Evolutionary conservation across 2,329 filamentous ascomycete species (phyloP).

Genomic region (Zalaria obscura): DNA sequence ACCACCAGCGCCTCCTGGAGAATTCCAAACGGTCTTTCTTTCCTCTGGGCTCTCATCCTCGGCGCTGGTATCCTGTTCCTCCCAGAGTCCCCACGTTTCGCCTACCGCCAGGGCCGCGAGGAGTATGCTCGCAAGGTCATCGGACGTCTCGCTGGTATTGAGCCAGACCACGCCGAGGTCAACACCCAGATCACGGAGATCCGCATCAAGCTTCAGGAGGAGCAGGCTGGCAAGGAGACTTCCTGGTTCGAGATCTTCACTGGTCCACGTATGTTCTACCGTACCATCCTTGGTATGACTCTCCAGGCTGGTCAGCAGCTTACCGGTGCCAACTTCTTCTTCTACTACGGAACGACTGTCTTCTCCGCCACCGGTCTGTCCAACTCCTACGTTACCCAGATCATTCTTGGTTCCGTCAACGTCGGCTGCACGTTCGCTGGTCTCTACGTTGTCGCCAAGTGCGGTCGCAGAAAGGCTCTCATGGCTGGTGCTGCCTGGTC

Average conservation of each 20-base stretch:
- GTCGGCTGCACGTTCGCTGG: slow-evolving; percentile 32
- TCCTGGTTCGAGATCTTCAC: slow-evolving; percentile 16
- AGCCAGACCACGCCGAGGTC: slow-evolving; percentile 12
- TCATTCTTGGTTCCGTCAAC: slow-evolving; percentile 35
- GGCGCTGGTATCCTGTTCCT: slow-evolving; percentile 18
- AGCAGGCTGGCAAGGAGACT: slow-evolving; percentile 10
- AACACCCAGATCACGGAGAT: slow-evolving; percentile 16
- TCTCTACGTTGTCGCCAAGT: slow-evolving; percentile 34
- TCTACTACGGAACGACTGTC: slow-evolving; percentile 16
- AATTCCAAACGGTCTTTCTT: slow-evolving; percentile 17
- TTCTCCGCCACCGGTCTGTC: slow-evolving; percentile 34
- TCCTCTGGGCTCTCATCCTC: slow-evolving; percentile 18
- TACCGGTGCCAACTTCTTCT: slow-evolving; percentile 19
- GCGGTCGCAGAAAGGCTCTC: slow-evolving; percentile 32
- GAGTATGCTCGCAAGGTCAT: slow-evolving; percentile 17
- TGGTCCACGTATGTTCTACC: slow-evolving; percentile 15
- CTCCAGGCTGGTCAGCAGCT: slow-evolving; percentile 19
- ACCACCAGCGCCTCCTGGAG: slow-evolving; percentile 13
- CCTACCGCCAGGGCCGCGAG: slow-evolving; percentile 15
- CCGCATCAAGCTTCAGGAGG: slow-evolving; percentile 17
- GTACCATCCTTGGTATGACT: slow-evolving; percentile 16
- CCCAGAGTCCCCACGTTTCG: slow-evolving; percentile 17
- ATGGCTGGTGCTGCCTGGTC: slow-evolving; percentile 29
- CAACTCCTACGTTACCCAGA: slow-evolving; percentile 31
- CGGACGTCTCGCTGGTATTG: slow-evolving; percentile 14